Evolutionary conservation across 306 rosid genomes (phyloP).

Genomic region (Dryas octopetala): DNA sequence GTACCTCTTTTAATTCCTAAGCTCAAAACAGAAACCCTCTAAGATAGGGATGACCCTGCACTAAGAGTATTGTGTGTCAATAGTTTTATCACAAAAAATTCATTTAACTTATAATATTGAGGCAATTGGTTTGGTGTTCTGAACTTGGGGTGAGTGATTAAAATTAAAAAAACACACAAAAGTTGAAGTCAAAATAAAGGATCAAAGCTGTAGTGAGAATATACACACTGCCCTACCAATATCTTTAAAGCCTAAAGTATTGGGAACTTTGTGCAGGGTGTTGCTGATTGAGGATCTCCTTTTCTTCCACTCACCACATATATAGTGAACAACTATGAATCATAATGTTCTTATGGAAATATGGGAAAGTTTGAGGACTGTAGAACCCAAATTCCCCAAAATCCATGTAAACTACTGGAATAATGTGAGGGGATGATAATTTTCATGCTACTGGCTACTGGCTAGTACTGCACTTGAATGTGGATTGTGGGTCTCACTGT

Average conservation of each 20-base stretch:
- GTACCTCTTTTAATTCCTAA: not conserved
- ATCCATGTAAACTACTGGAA: not conserved
- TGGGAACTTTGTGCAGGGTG: slow-evolving; percentile 26
- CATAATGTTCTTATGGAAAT: slow-evolving; percentile 34
- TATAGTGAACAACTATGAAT: slow-evolving; percentile 14
- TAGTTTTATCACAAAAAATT: not conserved
- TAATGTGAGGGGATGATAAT: not conserved
- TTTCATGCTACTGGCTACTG: not conserved
- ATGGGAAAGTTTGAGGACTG: slow-evolving; percentile 29
- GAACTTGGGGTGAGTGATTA: not conserved
- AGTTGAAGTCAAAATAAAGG: slow-evolving; percentile 15
- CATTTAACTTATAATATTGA: not conserved
- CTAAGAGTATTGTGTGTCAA: not conserved
- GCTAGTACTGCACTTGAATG: not conserved
- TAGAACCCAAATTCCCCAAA: not conserved
- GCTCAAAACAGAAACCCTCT: not conserved
- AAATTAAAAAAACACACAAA: not conserved
- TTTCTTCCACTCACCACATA: slow-evolving; percentile 21
- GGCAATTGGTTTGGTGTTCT: not conserved
- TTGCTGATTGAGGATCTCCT: slow-evolving; percentile 26
- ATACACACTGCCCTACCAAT: slow-evolving; percentile 24
- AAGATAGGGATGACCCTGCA: not conserved
- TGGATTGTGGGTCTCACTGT: slow-evolving; percentile 1
- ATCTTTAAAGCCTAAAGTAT: slow-evolving; percentile 22
- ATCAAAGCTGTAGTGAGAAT: slow-evolving; percentile 15